A percentile compares a stretch with the other conserved stretches of the same genome.
phyloP scores from a whole-genome alignment of 2,329 filamentous ascomycete species.

The Colletotrichum tofieldiae region DNA sequence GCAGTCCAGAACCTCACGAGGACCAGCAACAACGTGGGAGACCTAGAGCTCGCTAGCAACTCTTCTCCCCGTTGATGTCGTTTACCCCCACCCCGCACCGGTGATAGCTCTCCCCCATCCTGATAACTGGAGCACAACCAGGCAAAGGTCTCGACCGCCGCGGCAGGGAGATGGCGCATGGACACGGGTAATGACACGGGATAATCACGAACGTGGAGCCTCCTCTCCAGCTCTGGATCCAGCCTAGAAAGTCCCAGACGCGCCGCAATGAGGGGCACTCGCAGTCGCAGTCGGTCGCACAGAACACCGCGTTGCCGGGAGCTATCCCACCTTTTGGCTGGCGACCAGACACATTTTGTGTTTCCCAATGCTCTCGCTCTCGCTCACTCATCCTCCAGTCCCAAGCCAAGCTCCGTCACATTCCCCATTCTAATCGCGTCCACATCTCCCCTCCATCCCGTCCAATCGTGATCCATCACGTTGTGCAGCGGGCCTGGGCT shows the following conservation, averaged over 20 bases:
- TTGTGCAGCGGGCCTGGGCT: conserved; percentile 14
- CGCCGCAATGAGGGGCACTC: conserved; percentile 34
- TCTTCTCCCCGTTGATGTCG: conserved; percentile 4
- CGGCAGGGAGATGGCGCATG: conserved; percentile 18
- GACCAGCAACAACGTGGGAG: conserved; percentile 11
- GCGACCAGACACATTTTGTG: neutral
- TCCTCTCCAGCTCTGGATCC: conserved; percentile 10
- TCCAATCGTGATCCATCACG: conserved; percentile 31
- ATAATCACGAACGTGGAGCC: conserved; percentile 15
- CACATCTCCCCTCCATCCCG: conserved; percentile 15
- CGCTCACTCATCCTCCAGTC: conserved; percentile 9
- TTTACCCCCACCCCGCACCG: conserved; percentile 3
- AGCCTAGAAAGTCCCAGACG: conserved; percentile 5
- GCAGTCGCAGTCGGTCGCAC: conserved; percentile 7
- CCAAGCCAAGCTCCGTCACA: neutral
- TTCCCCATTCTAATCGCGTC: conserved; percentile 22
- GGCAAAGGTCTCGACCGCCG: conserved; percentile 26
- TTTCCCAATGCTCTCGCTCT: neutral
- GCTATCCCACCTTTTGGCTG: neutral
- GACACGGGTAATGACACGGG: conserved; percentile 24
- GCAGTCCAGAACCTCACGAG: neutral
- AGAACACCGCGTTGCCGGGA: conserved; percentile 3
- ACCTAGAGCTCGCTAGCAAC: conserved; percentile 23
- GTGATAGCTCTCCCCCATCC: conserved; percentile 19
- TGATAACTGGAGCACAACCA: conserved; percentile 6